Evolutionary conservation across 257 asterid species (phyloP), one percentile per base, ranked within the genome.

Genomic region (Solanum chmielewskii): DNA sequence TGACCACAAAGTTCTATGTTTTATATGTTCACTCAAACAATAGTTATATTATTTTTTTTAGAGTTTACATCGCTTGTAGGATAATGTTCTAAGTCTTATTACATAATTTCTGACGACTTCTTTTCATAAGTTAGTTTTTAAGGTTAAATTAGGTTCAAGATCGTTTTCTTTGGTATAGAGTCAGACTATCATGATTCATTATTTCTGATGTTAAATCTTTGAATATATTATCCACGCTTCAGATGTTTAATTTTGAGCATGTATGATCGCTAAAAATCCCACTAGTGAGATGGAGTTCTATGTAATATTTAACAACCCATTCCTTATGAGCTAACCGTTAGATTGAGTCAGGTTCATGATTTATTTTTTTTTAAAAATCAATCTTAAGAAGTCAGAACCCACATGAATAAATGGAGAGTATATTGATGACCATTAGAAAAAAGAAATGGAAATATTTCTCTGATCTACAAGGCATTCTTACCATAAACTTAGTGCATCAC

Each of bases 191-290:
- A 12, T 14, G 15, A n/a, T 62, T n/a, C 31, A 4, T 62, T n/a
- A 11, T n/a, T 62, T 23, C 0, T 5, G 0, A 62, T 62, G 11
- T n/a, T 62, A n/a, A 4, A 5, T 25, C 3, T n/a, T 9, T n/a
- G 3, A 10, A 10, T 62, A n/a, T 62, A 62, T 62, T 62, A 7
- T 23, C 7, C 31, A 62, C 0, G 0, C 70, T 62, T 23, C 0
- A 62, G 1, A 62, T 62, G 0, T 62, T n/a, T 16, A n/a, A 11
- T 23, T n/a, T n/a, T 62, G 15, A 11, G 3, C 31, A 11, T 62
- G 33, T 0, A 0, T 4, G 70, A 52, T 52, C 10, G 10, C 18
- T n/a, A 27, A 20, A 20, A 68, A 39, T 68, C 21, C n/a, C 31
- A n/a, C 33, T n/a, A 10, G 11, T 52, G 62, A 52, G n/a, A 52